Base-by-base conservation (phyloP, 2,329 filamentous ascomycete species). In the Penicillium capsulatum region DNA sequence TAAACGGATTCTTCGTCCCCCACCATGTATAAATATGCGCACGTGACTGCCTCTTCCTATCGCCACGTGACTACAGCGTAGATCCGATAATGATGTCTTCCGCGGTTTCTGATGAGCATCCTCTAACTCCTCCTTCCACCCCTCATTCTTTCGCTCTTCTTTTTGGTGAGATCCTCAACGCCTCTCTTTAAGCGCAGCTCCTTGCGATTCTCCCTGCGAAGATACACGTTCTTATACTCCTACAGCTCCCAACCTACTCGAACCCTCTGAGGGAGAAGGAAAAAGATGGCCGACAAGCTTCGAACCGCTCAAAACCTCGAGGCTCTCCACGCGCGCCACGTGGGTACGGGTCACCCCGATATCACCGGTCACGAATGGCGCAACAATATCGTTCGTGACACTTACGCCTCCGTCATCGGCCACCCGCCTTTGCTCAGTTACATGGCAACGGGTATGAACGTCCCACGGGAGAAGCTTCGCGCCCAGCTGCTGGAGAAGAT, bases 291-390 rank as follows among this genome's bases (percentile, higher is more conserved):
- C 68, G 92, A 98, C 73, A 98, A 98, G 72, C 85, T 98, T 51
- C 90, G 92, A 63, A 92, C 88, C 7, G 87, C 95, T 57, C 92
- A 98, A 69, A 92, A 98, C 67, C 90, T 98, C 62, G 92, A 98
- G 70, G 84, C 89, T 50, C 85, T 97, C 13, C 92, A 98, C 70
- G 84, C 90, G 59, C 94, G 94, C 60, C 96, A 92, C 73, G 77
- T 98, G 58, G 92, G 92, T 54, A 97, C 92, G 3, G 92, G 92
- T 16, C 90, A 96, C 67, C 87, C 91, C 30, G 92, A 98, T 71
- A 97, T 91, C 10, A 94, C 89, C 17, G 94, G 88, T 66, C 92
- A 92, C 81, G 92, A 98, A 70, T 98, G 90, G 89, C 84, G 84
- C 35, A 90, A 86, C 44, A 98, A 97, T 71, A 91, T 97, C 61